Evolutionary conservation across 768 basidiomycete species (phyloP).

Genomic region (Leccinum pellstonianum): DNA sequence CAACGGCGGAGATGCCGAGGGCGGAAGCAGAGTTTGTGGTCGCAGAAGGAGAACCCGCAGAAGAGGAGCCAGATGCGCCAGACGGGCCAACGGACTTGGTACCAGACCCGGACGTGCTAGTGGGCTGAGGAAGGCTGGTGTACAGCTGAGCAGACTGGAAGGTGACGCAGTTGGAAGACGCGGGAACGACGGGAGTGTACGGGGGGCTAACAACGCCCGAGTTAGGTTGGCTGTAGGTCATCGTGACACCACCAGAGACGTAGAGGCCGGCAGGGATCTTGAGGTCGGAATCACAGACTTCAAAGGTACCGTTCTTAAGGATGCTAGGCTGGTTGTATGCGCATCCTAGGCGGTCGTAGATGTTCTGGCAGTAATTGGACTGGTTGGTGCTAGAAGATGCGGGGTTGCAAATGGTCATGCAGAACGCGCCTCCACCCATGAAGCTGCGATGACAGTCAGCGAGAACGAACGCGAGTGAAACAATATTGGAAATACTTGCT

Average conservation of each 20-base stretch:
- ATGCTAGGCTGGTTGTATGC: slow-evolving; percentile 69
- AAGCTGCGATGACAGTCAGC: slow-evolving; percentile 38
- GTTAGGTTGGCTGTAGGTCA: slow-evolving; percentile 45
- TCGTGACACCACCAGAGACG: slow-evolving; percentile 38
- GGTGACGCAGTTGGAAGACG: slow-evolving; percentile 46
- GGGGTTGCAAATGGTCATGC: slow-evolving; percentile 72
- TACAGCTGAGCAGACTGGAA: slow-evolving; percentile 39
- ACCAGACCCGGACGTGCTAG: background rate
- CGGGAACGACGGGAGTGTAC: slow-evolving; percentile 40
- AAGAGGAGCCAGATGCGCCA: slow-evolving; percentile 6
- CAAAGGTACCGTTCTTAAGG: slow-evolving; percentile 58
- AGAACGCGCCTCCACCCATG: slow-evolving; percentile 64
- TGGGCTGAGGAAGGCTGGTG: slow-evolving; percentile 21
- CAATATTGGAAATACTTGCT: slow-evolving; percentile 36
- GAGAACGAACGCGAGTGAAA: background rate
- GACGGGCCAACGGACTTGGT: background rate
- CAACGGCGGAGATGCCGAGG: slow-evolving; percentile 32
- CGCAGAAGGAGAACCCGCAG: slow-evolving; percentile 15
- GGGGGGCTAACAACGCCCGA: slow-evolving; percentile 35
- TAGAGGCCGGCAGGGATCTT: slow-evolving; percentile 62
- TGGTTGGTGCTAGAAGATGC: slow-evolving; percentile 38
- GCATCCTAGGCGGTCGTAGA: slow-evolving; percentile 72
- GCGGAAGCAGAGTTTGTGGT: slow-evolving; percentile 26
- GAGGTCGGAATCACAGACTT: slow-evolving; percentile 63
- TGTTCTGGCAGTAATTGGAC: slow-evolving; percentile 61